Conservation (phyloP, 2,329 filamentous ascomycete species). For the Colletotrichum incanum region DNA sequence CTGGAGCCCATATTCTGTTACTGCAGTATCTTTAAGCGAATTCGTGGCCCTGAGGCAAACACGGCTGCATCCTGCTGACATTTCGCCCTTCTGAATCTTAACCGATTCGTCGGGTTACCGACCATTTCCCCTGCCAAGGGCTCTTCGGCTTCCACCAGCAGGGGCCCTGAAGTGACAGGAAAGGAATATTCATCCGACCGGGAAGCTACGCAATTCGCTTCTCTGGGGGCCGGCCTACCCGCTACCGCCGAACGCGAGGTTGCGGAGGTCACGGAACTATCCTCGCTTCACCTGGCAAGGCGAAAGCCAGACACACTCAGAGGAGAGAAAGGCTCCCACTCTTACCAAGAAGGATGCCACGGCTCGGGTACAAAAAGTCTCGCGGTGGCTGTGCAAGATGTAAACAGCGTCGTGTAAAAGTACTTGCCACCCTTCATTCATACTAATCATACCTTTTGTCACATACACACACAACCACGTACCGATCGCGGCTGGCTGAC, state of each 20-base stretch:
- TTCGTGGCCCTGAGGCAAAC: constrained; percentile 12
- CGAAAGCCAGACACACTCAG: background rate
- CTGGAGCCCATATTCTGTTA: background rate
- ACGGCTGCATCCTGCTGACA: constrained; percentile 14
- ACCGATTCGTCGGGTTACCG: constrained; percentile 24
- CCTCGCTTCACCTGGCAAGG: background rate
- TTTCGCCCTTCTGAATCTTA: background rate
- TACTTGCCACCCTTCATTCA: constrained; percentile 34
- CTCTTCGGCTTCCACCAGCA: constrained; percentile 14
- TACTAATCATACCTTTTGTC: background rate
- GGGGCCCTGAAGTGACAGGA: constrained; percentile 6
- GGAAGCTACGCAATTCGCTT: background rate
- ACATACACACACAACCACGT: background rate
- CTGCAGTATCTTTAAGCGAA: background rate
- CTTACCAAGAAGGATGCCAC: constrained; percentile 44
- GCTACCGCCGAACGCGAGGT: background rate
- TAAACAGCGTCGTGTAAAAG: constrained; percentile 56
- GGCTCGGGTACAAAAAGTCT: constrained; percentile 55
- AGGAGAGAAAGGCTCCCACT: background rate
- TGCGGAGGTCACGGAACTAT: background rate
- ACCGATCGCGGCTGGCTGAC: constrained; percentile 21
- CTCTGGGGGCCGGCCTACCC: constrained; percentile 6
- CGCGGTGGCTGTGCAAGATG: constrained; percentile 54
- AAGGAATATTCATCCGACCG: background rate
- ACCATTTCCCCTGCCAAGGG: constrained; percentile 14